phyloP scores from a whole-genome alignment of 768 basidiomycete species.

The Clathrus columnatus region DNA sequence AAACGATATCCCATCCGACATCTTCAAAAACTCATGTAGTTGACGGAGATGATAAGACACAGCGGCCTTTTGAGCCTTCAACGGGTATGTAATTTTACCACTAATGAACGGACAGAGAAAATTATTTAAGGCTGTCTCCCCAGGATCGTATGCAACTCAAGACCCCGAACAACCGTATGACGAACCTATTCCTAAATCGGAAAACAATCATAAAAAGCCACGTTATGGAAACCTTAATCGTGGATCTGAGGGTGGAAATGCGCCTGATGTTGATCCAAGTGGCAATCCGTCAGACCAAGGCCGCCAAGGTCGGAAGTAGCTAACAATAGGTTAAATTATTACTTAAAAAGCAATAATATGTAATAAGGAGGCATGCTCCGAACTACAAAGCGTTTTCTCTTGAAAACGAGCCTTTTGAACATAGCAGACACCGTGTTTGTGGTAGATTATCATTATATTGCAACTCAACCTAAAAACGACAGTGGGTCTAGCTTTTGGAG shows the following conservation, averaged over 20 bases:
- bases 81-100: background rate
- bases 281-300: background rate
- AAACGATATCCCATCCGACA: background rate
- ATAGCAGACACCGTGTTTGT: no score
- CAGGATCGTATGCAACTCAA: conserved; percentile 2
- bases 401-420: no score
- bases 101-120: background rate
- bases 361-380: no score
- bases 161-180: conserved; percentile 2
- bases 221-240: background rate
- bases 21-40: conserved; percentile 7
- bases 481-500: no score
- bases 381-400: no score
- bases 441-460: no score
- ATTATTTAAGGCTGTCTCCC: no score
- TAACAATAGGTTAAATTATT: no score
- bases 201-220: background rate
- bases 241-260: background rate
- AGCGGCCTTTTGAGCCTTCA: conserved; percentile 4
- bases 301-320: conserved; percentile 2
- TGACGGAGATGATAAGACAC: background rate
- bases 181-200: background rate
- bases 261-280: background rate
- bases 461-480: no score
- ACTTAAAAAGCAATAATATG: no score